Evolutionary conservation across 2,329 filamentous ascomycete genomes (phyloP), one percentile per base, ranked within the genome.

Genomic region (Stachybotrys chartarum): DNA sequence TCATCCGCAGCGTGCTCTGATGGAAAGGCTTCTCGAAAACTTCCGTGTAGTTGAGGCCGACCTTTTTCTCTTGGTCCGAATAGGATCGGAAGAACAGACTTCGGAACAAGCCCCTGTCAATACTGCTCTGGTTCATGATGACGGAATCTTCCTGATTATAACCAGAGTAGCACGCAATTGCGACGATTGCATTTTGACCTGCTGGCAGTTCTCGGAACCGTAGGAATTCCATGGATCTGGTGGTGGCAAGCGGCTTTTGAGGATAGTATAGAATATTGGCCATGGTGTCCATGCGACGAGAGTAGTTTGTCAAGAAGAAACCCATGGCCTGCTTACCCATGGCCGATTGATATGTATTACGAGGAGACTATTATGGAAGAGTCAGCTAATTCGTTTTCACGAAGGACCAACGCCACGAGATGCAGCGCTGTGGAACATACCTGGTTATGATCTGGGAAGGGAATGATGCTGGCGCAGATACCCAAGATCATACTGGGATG

Each of bases 261-360:
- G 94, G 94, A 66, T 99, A 99, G 75, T 99, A 99, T 5, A 99
- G 84, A 69, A 99, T 96, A 65, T 99, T 99, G 64, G 93, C 89
- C 94, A 99, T 99, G 5, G 94, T 99, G 68, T 99, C 94, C 93
- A 99, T 97, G 60, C 94, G 91, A 59, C 93, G 86, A 46, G 90
- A 87, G 72, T 96, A 99, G 70, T 99, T 99, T 12, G 95, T 99
- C 55, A 99, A 80, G 77, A 96, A 97, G 65, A 97, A 92, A 68
- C 95, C 94, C 95, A 99, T 99, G 59, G 94, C 94, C 82, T 99
- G 94, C 76, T 99, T 99, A 78, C 95, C 94, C 94, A 99, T 99
- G 69, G 94, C 94, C 66, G 93, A 97, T 75, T 97, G 93, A 73
- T 97, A 99, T 5, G 93, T 97, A 70, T 99, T 99, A 88, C 94